Evolutionary conservation across 306 rosid species (phyloP), one percentile per base, ranked within the genome.

Genomic region (Casuarina glauca): DNA sequence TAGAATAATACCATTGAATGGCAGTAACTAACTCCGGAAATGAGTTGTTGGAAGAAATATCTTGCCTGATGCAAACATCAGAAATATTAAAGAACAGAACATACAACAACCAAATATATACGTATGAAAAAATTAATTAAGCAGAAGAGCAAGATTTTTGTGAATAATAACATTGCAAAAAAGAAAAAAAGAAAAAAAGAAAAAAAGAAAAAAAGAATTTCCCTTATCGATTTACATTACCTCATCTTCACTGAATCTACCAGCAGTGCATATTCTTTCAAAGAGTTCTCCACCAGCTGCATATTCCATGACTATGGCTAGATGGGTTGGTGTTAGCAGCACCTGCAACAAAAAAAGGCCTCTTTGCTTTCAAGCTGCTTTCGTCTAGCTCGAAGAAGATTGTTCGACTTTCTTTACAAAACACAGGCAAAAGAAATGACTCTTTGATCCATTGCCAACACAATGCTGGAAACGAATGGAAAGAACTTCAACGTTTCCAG

Each of bases 241-340:
- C 98, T 96, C 99, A 58, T 96, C 99, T 79, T 96, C 99, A 69
- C 91, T 87, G 86, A 96, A 96, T 90, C 97, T 91, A 68, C 99
- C 99, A 6, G 99, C 99, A 78, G 82, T 90, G 82, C 98, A 91
- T 81, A 96, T 96, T 83, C 94, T 93, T 82, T 88, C 98, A 73
- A 93, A 96, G 70, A 96, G 89, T 81, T 96, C 99, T 84, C 99
- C 99, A 1, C 96, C 98, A 0, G 97, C 89, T 52, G 97, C 99
- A 87, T 93, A 96, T 90, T 96, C 99, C 99, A 96, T 96, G 64
- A 96, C 89, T 64, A 96, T 91, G 74, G 96, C 98, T 70, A 96
- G 90, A 82, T 96, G 97, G 42, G 91, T 91, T 45, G 97, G 89
- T 79, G 99, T 93, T 15, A 96, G 81, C 72, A 90, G 78, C 62